Base-by-base conservation (phyloP, 2,329 filamentous ascomycete species). In the Trichoderma afroharzianum region DNA sequence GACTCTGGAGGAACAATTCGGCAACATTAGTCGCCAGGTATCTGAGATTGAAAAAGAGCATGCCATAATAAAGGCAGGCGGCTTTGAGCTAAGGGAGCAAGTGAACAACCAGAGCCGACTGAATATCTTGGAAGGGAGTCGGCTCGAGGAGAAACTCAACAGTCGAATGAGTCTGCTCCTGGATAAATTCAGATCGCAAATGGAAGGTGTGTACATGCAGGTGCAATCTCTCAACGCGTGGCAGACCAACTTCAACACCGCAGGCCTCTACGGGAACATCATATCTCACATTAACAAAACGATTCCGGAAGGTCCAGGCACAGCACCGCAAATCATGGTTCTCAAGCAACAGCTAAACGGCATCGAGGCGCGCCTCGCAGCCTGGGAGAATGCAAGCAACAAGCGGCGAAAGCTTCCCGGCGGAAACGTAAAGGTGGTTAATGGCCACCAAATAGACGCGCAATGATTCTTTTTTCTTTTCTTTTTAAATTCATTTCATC, bases 161-260 rank as follows among this genome's bases (percentile, higher is more conserved):
- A n/a, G 21, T 8, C 58, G 53, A 18, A 15, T 55, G 4, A 18
- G 28, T n/a, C 5, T 18, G 18, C 3, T 36, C 36, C 7, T n/a
- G 2, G 43, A 39, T 7, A 21, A 32, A 7, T 11, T 30, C 55
- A 18, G 12, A 7, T 7, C 12, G 26, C 6, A 24, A 53, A 53
- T 53, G 47, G 66, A 64, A 30, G 33, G 26, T 15, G 14, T 72
- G 12, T 53, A 30, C 39, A n/a, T 61, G 2, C 71, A 72, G 59
- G 36, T 86, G 5, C 75, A 74, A 24, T 76, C 80, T 1, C 74
- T 90, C 8, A 83, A 87, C 74, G 70, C 72, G 0, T 86, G 86
- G 72, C 88, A 83, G 72, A 84, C 83, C 70, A 87, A 86, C 73
- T 77, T 90, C 8, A 81, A 76, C 24, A 84, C 85, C 1, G 83